Percentiles rank a stretch among this genome's conserved stretches.
Evolutionary conservation across 306 rosid genomes (phyloP).

Genomic region (Castanea mollissima): DNA sequence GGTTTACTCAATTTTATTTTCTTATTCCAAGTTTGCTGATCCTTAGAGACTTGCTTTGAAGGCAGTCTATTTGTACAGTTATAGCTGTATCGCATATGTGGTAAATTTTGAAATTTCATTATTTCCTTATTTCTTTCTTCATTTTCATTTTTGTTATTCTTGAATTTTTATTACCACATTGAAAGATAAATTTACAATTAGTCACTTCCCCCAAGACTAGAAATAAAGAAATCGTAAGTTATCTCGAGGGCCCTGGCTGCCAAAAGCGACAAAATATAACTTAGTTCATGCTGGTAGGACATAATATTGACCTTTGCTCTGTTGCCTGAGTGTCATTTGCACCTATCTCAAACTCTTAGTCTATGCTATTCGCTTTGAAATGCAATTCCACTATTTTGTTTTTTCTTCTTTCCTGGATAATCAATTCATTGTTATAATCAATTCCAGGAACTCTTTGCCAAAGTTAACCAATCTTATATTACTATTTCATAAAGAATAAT

Average conservation of each 20-base stretch:
- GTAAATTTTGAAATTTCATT: no score
- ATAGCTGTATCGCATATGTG: no score
- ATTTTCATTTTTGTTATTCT: no score
- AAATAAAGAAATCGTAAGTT: no score
- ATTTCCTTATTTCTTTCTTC: no score
- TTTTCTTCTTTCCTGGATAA: neutral
- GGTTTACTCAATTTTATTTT: neutral
- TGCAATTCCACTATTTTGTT: neutral
- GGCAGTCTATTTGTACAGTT: no score
- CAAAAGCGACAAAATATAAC: neutral
- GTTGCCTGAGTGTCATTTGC: constrained; percentile 1
- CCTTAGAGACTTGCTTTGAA: neutral
- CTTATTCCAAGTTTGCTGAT: constrained; percentile 6
- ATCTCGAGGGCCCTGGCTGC: no score
- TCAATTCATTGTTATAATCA: neutral
- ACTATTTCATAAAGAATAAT: neutral
- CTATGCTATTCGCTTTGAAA: neutral
- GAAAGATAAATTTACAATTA: no score
- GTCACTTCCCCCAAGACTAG: no score
- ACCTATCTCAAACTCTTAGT: neutral
- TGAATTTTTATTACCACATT: no score
- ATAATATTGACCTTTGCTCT: neutral
- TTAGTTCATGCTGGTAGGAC: neutral
- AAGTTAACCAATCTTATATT: neutral
- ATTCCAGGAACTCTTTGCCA: neutral